phyloP scores from a whole-genome alignment of 495 filamentous ascomycete genomes.

The Cenococcum geophilum region DNA sequence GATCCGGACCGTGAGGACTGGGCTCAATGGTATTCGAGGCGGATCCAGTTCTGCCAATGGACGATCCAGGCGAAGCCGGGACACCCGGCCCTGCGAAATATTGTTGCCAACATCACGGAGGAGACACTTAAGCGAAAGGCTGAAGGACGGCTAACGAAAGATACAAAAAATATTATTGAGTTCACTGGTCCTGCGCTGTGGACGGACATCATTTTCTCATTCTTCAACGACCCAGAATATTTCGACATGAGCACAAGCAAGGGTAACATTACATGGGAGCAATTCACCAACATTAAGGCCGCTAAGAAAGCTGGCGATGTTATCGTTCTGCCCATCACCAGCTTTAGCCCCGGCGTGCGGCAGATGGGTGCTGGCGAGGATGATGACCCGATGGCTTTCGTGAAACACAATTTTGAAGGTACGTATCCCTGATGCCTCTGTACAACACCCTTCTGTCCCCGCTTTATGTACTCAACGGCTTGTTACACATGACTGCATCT shows the following conservation, averaged over 20 bases:
- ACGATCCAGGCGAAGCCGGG: constrained; percentile 94
- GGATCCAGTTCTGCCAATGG: constrained; percentile 99
- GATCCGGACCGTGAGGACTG: constrained; percentile 91
- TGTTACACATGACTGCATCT: constrained; percentile 27
- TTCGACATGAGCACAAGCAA: constrained; percentile 70
- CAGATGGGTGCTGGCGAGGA: constrained; percentile 89
- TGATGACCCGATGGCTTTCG: constrained; percentile 95
- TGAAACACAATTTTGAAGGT: constrained; percentile 97
- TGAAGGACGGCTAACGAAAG: constrained; percentile 58
- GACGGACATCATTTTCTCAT: constrained; percentile 88
- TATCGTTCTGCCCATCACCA: constrained; percentile 90
- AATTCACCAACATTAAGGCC: constrained; percentile 80
- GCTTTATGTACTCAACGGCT: neutral
- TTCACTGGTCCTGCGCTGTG: constrained; percentile 93
- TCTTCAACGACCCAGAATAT: constrained; percentile 86
- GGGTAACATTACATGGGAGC: constrained; percentile 72
- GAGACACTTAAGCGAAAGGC: constrained; percentile 72
- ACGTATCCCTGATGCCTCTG: constrained; percentile 19
- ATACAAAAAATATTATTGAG: constrained; percentile 77
- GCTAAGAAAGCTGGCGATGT: constrained; percentile 88
- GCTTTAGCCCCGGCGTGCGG: constrained; percentile 89
- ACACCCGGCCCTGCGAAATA: constrained; percentile 82
- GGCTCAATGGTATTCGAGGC: constrained; percentile 89
- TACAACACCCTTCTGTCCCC: constrained; percentile 22
- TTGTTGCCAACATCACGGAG: constrained; percentile 78